phyloP scores from a whole-genome alignment of 192 early-diverging fungal species.

The Spizellomyces sp. region DNA sequence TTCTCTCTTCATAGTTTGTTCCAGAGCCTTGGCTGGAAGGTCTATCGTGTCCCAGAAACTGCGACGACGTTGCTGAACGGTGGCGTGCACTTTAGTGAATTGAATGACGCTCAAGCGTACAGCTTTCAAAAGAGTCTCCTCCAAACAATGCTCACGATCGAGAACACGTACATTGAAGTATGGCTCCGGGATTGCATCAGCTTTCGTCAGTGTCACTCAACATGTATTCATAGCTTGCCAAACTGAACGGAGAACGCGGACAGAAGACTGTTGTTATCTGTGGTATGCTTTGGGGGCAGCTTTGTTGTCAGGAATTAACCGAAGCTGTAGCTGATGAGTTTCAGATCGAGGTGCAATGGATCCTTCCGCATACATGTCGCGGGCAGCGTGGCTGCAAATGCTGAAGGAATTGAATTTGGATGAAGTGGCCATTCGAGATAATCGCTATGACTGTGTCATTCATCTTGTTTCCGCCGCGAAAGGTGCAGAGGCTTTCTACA shows the following conservation, averaged over 20 bases:
- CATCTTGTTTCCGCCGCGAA: slow-evolving; percentile 52
- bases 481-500: slow-evolving; percentile 47
- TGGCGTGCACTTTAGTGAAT: slow-evolving; percentile 35
- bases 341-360: slow-evolving; percentile 47
- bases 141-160: slow-evolving; percentile 42
- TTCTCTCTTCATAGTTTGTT: slow-evolving; percentile 30
- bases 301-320: not conserved
- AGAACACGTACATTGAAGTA: slow-evolving; percentile 46
- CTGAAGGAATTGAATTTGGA: slow-evolving; percentile 42
- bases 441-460: slow-evolving; percentile 49
- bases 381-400: slow-evolving; percentile 38
- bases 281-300: slow-evolving; percentile 13
- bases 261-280: slow-evolving; percentile 50
- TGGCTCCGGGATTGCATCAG: not conserved
- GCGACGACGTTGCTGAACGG: slow-evolving; percentile 41
- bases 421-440: slow-evolving; percentile 41
- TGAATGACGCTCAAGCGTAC: slow-evolving; percentile 28
- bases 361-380: slow-evolving; percentile 45
- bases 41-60: slow-evolving; percentile 50
- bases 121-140: slow-evolving; percentile 46
- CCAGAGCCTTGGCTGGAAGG: slow-evolving; percentile 47
- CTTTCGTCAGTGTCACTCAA: not conserved
- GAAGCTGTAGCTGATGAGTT: not conserved
- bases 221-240: slow-evolving; percentile 29
- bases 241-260: slow-evolving; percentile 38